Evolutionary conservation across 768 basidiomycete genomes (phyloP), one percentile per base, ranked within the genome.

Genomic region (Dioszegia aurantiaca): DNA sequence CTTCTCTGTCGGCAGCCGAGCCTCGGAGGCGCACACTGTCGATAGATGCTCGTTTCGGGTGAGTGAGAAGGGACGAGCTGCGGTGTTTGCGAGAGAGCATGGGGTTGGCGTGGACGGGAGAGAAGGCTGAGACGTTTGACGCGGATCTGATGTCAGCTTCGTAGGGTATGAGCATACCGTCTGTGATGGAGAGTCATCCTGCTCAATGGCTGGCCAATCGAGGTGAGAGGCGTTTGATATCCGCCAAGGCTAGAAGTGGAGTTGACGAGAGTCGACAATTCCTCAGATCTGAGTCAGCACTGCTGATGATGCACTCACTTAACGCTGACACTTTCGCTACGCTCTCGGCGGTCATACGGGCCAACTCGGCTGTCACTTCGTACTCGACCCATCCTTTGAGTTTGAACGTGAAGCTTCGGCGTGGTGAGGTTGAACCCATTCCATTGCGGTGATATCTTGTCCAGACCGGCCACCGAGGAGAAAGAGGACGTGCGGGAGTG

Each of bases 121-220:
- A 52, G 30, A 33, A 45, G 26, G 54, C 24, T 28, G 61, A 24
- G 1, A 52, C 49, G 40, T 60, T 60, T 3, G 61, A 61, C 24
- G 48, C 36, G 10, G 61, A 53, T 40, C 51, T 53, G 31, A 37
- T 37, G 21, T 53, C 26, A 53, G 51, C 36, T 2, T 19, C 17
- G 2, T 16, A n/a, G n/a, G 26, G 27, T 10, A 10, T 40, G 3
- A 23, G 39, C 36, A 14, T 27, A 53, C 51, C 62, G 44, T 49
- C 64, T 53, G 27, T 66, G 59, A 24, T 69, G 68, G 24, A 69
- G 56, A 19, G 60, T 58, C 37, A 64, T 58, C 21, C 58, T 56
- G 27, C 23, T 49, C 16, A 69, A n/a, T 2, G 56, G 36, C 17
- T 53, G 36, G 37, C 27, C 26, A 28, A 47, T 47, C 5, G 51